phyloP scores from a whole-genome alignment of 2,329 filamentous ascomycete species.

The Fusarium musae region DNA sequence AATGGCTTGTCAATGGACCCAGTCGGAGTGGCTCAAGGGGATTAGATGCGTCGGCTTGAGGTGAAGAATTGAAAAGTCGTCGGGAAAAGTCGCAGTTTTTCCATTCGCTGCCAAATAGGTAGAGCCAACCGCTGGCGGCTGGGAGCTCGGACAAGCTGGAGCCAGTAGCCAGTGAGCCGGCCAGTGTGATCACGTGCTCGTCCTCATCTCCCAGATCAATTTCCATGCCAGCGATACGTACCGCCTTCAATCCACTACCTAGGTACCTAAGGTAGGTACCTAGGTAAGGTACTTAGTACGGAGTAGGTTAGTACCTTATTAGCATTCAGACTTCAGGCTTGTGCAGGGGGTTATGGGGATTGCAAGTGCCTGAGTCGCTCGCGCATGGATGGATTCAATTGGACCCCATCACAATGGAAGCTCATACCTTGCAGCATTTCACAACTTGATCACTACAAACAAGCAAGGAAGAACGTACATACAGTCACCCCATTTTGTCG shows the following conservation, averaged over 20 bases:
- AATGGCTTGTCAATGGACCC: conserved; percentile 59
- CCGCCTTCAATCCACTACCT: not conserved
- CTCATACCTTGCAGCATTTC: conserved; percentile 26
- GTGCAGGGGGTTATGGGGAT: conserved; percentile 21
- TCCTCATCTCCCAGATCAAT: not conserved
- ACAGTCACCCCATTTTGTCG: not conserved
- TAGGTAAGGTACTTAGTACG: too few species aligned
- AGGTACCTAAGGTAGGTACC: too few species aligned
- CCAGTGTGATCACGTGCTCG: conserved; percentile 42
- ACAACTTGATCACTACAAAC: conserved; percentile 21
- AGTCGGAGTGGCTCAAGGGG: conserved; percentile 53
- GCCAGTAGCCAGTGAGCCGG: conserved; percentile 43
- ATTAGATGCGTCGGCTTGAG: conserved; percentile 53
- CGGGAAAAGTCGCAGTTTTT: conserved; percentile 63
- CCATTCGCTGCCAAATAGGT: conserved; percentile 41
- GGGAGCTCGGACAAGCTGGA: conserved; percentile 50
- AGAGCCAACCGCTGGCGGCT: conserved; percentile 40
- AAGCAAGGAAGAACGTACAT: conserved; percentile 16
- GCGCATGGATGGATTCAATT: conserved; percentile 31
- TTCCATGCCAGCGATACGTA: conserved; percentile 1
- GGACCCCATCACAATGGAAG: conserved; percentile 21
- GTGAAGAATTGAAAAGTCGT: conserved; percentile 56
- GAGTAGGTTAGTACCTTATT: too few species aligned
- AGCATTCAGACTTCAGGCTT: not conserved
- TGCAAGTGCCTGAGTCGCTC: conserved; percentile 18